Base-by-base conservation (phyloP, 805 yeast genomes). In the Metschnikowia chrysomelidarum region DNA sequence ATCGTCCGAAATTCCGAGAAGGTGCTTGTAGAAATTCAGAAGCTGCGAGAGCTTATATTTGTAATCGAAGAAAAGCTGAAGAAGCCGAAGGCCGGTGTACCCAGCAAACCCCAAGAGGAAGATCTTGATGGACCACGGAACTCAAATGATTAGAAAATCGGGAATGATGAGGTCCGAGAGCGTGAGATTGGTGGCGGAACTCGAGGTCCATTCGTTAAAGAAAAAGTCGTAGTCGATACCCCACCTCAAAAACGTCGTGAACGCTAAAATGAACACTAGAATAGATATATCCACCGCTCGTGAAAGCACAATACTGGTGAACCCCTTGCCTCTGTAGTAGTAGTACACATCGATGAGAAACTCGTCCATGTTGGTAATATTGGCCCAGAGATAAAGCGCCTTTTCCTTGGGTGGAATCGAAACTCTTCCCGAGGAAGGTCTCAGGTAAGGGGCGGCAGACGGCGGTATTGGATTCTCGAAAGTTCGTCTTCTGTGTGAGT, bases 321-420 rank as follows among this genome's bases (percentile, higher is more conserved):
- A 72, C 0, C 99, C 99, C 54, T 82, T 86, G 3, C 94, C 95
- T 18, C 82, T 64, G 56, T 85, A 93, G 55, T 88, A 93, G 32
- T 73, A 71, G 59, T 93, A 93, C 8, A 89, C 75, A 48, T 91
- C 95, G 34, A 78, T 78, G 13, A 93, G 66, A 50, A 91, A 93
- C 29, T 78, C 74, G 62, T 93, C 99, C 57, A 93, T 71, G 57
- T 93, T 93, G 47, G 85, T 87, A 16, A 93, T 87, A 52, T 93
- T 93, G 1, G 98, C 95, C 98, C 98, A 93, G 41, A 87, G 73
- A 87, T 97, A 93, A 12, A 85, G 65, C 0, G 98, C 95, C 31
- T 87, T 66, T 53, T 89, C 96, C 30, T 58, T 60, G 4, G 72
- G 72, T 11, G 73, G 71, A 15, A 68, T 65, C 4, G 59, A 32